These are phyloP conservation scores for Xylaria intraflava DNA, from an alignment of 495 filamentous ascomycete species.

Conservation along the genomic window DNA sequence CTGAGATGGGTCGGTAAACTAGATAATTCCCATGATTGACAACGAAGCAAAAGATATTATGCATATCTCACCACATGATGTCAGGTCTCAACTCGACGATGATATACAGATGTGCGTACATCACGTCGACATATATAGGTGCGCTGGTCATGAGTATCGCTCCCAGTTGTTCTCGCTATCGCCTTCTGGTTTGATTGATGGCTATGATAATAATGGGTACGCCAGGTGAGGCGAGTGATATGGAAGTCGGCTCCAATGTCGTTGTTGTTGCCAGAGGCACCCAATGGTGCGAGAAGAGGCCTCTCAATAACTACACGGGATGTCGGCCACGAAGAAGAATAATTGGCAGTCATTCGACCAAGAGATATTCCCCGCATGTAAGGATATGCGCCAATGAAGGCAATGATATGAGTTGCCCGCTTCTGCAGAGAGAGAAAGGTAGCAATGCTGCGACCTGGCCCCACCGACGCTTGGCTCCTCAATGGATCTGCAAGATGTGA, in stretches of 20 bases:
- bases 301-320: neutral
- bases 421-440: too few species aligned
- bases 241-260: slow-evolving; percentile 2
- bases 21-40: neutral
- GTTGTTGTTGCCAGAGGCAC: neutral
- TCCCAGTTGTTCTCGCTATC: neutral
- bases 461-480: too few species aligned
- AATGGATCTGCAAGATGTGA: too few species aligned
- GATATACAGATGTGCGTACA: neutral
- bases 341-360: neutral
- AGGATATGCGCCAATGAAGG: neutral
- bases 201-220: neutral
- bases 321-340: neutral
- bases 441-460: too few species aligned
- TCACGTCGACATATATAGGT: neutral
- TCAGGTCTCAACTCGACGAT: slow-evolving; percentile 1
- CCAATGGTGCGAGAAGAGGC: neutral
- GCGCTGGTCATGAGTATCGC: slow-evolving; percentile 1
- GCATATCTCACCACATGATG: slow-evolving; percentile 6
- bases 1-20: too few species aligned
- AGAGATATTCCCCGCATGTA: neutral
- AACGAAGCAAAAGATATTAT: neutral
- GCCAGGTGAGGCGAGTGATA: neutral
- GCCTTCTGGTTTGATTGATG: neutral
- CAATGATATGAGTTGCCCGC: too few species aligned